Percentiles rank a stretch among this genome's conserved stretches.
phyloP scores from a whole-genome alignment of 495 filamentous ascomycete genomes.

The Podospora bellae-mahoneyi region DNA sequence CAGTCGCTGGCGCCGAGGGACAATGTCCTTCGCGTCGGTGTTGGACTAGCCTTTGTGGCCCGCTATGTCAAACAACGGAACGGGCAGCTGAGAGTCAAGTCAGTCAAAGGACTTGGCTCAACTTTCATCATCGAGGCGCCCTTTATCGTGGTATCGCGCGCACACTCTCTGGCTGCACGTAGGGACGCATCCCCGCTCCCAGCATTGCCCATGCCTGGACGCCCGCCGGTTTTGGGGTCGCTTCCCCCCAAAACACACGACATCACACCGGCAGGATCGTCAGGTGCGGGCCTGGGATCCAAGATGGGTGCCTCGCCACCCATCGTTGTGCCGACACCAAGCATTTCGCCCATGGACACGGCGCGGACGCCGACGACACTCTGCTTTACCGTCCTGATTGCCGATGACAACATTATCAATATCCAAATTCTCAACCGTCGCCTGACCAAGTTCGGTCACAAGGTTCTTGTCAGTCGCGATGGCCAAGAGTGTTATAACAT shows the following conservation, averaged over 20 bases:
- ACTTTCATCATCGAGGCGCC: conserved; percentile 29
- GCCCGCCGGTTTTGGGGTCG: neutral
- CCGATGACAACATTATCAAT: conserved; percentile 83
- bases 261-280: conserved; percentile 9
- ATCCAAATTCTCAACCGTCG: conserved; percentile 73
- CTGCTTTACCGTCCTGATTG: conserved; percentile 63
- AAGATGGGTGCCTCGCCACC: conserved; percentile 14
- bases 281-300: neutral
- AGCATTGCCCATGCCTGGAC: conserved; percentile 22
- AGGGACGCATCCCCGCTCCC: conserved; percentile 26
- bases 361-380: conserved; percentile 22
- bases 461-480: conserved; percentile 65
- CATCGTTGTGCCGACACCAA: conserved; percentile 18
- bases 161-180: conserved; percentile 20
- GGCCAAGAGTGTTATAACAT: conserved; percentile 70
- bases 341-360: conserved; percentile 14
- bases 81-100: conserved; percentile 23
- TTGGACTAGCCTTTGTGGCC: conserved; percentile 24
- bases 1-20: conserved; percentile 7
- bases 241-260: neutral
- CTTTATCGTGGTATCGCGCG: conserved; percentile 27
- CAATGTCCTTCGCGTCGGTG: conserved; percentile 24
- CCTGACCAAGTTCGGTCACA: conserved; percentile 67
- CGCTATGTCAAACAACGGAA: conserved; percentile 28
- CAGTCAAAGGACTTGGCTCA: conserved; percentile 22